Evolutionary conservation across 768 basidiomycete genomes (phyloP).

Genomic region (Collybia nuda): DNA sequence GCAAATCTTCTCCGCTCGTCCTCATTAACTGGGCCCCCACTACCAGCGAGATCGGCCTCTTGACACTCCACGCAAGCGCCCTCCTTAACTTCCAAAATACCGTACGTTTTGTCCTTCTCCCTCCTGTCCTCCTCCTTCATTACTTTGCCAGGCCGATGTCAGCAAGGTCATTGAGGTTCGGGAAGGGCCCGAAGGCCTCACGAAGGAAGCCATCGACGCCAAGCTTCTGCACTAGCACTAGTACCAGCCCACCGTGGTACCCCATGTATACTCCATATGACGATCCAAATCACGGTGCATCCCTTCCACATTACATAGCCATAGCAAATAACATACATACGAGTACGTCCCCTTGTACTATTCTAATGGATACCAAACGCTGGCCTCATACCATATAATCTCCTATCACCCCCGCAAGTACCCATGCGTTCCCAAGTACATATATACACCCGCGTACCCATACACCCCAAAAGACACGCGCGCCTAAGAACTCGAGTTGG

Average conservation of each 20-base stretch:
- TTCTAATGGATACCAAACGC: background rate
- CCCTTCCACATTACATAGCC: background rate
- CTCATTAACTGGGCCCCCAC: constrained; percentile 88
- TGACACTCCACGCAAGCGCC: constrained; percentile 84
- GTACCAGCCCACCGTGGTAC: background rate
- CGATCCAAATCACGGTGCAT: background rate
- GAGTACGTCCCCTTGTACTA: background rate
- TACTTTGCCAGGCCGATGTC: constrained; percentile 58
- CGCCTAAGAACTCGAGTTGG: constrained; percentile 82
- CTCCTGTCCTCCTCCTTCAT: background rate
- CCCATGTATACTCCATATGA: background rate
- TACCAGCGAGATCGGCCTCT: constrained; percentile 70
- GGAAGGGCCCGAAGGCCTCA: constrained; percentile 81
- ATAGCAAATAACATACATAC: background rate
- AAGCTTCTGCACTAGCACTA: constrained; percentile 38
- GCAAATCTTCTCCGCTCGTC: constrained; percentile 82
- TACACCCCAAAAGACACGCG: constrained; percentile 67
- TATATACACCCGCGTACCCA: constrained; percentile 83
- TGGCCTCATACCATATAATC: constrained; percentile 12
- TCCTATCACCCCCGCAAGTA: constrained; percentile 65
- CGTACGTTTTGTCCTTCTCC: constrained; percentile 39
- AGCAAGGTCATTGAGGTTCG: constrained; percentile 79
- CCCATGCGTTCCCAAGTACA: constrained; percentile 77
- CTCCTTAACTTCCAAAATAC: constrained; percentile 76
- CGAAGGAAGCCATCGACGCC: constrained; percentile 67